Percentiles rank a stretch among this genome's conserved stretches.
Evolutionary conservation across 306 rosid genomes (phyloP).

Genomic region (Herpetospermum pedunculosum): DNA sequence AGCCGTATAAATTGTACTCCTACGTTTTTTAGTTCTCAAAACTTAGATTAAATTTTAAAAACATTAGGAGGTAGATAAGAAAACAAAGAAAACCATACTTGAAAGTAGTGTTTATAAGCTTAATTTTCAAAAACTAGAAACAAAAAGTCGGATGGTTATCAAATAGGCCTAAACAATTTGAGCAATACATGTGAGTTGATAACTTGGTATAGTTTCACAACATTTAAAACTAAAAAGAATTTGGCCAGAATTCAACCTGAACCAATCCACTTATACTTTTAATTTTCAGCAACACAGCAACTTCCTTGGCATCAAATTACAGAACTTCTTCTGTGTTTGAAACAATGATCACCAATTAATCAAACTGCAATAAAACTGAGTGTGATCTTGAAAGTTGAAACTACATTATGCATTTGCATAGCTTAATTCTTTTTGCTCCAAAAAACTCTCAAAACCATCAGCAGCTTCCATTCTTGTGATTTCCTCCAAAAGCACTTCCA

Average conservation of each 20-base stretch:
- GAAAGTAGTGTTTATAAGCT: too few species aligned
- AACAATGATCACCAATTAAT: background rate
- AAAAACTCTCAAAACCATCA: constrained; percentile 4
- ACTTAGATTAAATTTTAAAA: too few species aligned
- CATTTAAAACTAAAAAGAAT: background rate
- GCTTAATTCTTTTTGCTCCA: constrained; percentile 8
- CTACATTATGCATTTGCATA: background rate
- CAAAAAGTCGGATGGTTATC: too few species aligned
- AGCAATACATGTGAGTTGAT: background rate
- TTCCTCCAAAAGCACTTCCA: constrained; percentile 34
- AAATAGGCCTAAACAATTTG: background rate
- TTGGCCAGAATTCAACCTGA: background rate
- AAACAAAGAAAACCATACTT: too few species aligned
- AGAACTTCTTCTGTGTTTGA: background rate
- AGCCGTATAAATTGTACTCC: too few species aligned
- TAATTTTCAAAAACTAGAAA: too few species aligned
- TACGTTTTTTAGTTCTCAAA: too few species aligned
- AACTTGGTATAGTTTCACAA: background rate
- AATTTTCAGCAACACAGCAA: background rate
- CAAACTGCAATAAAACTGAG: background rate
- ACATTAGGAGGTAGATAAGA: too few species aligned
- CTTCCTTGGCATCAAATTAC: background rate
- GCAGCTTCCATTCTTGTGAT: constrained; percentile 17
- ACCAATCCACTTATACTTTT: background rate
- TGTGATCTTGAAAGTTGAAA: background rate